Base-by-base conservation (phyloP, 2,329 filamentous ascomycete genomes). In the Biscogniauxia mediterranea region DNA sequence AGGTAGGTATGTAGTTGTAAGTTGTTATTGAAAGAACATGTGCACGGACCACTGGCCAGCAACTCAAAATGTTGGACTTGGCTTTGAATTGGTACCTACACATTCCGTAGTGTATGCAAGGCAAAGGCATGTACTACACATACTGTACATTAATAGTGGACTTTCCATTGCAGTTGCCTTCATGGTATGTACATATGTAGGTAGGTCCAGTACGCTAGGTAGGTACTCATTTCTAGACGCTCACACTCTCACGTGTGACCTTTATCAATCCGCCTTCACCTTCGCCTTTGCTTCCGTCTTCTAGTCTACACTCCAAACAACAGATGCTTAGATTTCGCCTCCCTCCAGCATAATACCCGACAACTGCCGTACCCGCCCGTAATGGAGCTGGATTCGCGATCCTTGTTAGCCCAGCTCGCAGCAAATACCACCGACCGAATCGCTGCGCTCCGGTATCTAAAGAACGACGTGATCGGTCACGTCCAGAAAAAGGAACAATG, bases 381-480 rank as follows among this genome's bases (percentile, higher is more conserved):
- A 38, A 73, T 72, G 69, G 68, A 69, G 19, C 64, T 69, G 49
- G 68, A 71, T 61, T 59, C 70, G 50, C 58, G 65, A 53, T 61
- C 65, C 13, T 59, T 71, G n/a, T 59, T 72, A 55, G 55, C 65
- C 15, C 65, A 69, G 66, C 69, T 72, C 55, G 82, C 78, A 68
- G 82, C 87, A 9, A 80, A 78, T 64, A 80, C 77, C 42, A 73
- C 76, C 21, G 84, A 88, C 64, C 84, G 85, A 68, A 78, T 85
- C 50, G 78, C 81, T 25, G 85, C 88, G 55, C 81, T 97, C 52
- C 86, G 88, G 66, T 81, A 82, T 51, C 79, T 99, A 28, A 98
- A 97, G 80, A 95, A 97, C 75, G 90, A 95, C 65, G 84, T 96
- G 54, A 87, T 97, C 62, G 95, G 95, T 23, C 92, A 98, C 75